A percentile compares a stretch with the other conserved stretches of the same genome.
Evolutionary conservation across 139 green algal species (phyloP).

Genomic region (Ettlia oleoabundans): DNA sequence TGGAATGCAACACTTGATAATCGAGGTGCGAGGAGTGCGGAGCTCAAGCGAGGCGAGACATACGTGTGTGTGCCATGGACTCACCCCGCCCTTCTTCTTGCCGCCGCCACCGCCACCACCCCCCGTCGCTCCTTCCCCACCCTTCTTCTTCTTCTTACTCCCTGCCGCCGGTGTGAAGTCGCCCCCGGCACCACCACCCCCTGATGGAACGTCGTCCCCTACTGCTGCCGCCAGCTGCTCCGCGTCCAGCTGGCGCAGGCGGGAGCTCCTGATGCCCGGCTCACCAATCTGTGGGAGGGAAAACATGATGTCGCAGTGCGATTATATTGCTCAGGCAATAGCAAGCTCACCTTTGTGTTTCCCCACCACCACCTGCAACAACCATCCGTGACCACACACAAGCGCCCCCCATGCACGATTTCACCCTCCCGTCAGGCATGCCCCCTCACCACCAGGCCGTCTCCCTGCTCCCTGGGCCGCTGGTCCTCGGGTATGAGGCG

Average conservation of each 20-base stretch:
- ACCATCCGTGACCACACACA: background rate
- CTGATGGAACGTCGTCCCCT: constrained; percentile 13
- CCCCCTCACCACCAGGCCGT: constrained; percentile 15
- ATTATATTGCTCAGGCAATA: too few relatives aligned
- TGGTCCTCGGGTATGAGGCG: constrained; percentile 83
- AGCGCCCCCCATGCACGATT: background rate
- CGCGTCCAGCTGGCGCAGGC: constrained; percentile 21
- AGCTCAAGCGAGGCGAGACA: too few relatives aligned
- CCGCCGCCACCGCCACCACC: background rate
- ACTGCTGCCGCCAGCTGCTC: constrained; percentile 11
- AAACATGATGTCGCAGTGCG: too few relatives aligned
- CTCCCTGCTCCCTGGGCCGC: constrained; percentile 48
- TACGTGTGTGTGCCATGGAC: too few relatives aligned
- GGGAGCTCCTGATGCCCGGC: background rate
- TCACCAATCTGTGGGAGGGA: background rate
- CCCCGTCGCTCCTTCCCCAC: background rate
- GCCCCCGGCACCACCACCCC: background rate
- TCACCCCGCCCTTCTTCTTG: background rate
- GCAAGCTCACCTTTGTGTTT: too few relatives aligned
- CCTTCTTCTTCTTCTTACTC: constrained; percentile 19
- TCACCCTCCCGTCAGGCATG: background rate
- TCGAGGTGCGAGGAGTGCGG: too few relatives aligned
- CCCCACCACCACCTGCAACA: too few relatives aligned
- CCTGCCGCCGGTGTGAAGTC: background rate
- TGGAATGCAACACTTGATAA: too few relatives aligned